Evolutionary conservation across 768 basidiomycete genomes (phyloP).

Genomic region (Suillus subaureus): DNA sequence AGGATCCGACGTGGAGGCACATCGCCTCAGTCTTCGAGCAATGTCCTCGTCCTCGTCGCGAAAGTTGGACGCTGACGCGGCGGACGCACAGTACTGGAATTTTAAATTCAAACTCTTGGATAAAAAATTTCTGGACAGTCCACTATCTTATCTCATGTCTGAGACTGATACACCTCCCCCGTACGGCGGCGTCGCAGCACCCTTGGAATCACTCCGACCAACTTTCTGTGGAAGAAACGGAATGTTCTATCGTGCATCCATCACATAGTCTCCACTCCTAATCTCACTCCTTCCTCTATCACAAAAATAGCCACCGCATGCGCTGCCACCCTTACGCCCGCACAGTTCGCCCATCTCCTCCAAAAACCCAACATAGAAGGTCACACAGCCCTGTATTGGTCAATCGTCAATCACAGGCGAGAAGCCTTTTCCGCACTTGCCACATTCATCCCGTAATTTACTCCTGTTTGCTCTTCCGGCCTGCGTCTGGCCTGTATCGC

Average conservation of each 20-base stretch:
- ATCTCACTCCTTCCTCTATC: not conserved
- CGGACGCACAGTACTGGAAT: too few species aligned
- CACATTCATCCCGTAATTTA: not conserved
- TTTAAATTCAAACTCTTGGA: too few species aligned
- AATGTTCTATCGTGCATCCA: not conserved
- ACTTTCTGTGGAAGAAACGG: too few species aligned
- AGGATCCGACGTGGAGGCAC: too few species aligned
- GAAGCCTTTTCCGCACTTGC: not conserved
- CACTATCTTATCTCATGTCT: too few species aligned
- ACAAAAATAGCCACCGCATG: not conserved
- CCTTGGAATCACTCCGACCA: too few species aligned
- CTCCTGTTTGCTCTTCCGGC: not conserved
- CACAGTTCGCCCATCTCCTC: not conserved
- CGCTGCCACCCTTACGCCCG: not conserved
- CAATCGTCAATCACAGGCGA: not conserved
- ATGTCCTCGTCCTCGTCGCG: too few species aligned
- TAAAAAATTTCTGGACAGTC: too few species aligned
- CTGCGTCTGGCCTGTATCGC: not conserved
- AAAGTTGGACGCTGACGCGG: too few species aligned
- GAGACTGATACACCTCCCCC: too few species aligned
- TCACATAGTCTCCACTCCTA: not conserved
- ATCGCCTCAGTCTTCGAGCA: too few species aligned
- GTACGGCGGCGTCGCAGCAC: too few species aligned
- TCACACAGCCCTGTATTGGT: not conserved
- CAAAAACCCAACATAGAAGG: not conserved